Evolutionary conservation across 331 rosid genomes (phyloP).

Genomic region (Pyracantha coccinea): DNA sequence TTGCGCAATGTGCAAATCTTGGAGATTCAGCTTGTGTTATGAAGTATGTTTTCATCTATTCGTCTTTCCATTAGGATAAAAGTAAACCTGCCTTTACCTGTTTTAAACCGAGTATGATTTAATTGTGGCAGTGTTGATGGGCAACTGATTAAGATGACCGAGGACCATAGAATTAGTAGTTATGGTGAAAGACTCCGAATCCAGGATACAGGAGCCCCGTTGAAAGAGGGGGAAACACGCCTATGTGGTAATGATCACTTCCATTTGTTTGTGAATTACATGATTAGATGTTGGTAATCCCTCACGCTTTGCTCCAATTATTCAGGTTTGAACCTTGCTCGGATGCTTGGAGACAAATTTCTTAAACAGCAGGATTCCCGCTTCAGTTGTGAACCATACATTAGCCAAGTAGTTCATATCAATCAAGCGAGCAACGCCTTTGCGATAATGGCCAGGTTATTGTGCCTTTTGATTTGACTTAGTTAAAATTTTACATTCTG

Average conservation of each 20-base stretch:
- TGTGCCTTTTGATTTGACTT: conserved; percentile 1
- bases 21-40: conserved; percentile 89
- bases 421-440: conserved; percentile 49
- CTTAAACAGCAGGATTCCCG: conserved; percentile 93
- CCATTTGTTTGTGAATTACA: neutral
- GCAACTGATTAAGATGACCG: conserved; percentile 69
- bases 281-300: conserved; percentile 7
- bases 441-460: conserved; percentile 87
- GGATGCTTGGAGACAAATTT: conserved; percentile 99
- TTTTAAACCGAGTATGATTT: conserved; percentile 1
- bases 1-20: conserved; percentile 93
- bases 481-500: neutral
- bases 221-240: conserved; percentile 88
- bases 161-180: conserved; percentile 77
- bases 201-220: conserved; percentile 67
- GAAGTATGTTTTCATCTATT: conserved; percentile 43
- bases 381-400: conserved; percentile 84
- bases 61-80: conserved; percentile 13
- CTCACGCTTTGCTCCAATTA: conserved; percentile 22
- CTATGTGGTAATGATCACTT: conserved; percentile 52
- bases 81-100: neutral
- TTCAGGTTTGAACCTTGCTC: conserved; percentile 88
- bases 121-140: conserved; percentile 63
- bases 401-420: conserved; percentile 66
- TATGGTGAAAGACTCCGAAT: conserved; percentile 67